A percentile compares a stretch with the other conserved stretches of the same genome.
Evolutionary conservation across 129 eudicot genomes (phyloP).

Genomic region (Centrapalus pauciflorus): DNA sequence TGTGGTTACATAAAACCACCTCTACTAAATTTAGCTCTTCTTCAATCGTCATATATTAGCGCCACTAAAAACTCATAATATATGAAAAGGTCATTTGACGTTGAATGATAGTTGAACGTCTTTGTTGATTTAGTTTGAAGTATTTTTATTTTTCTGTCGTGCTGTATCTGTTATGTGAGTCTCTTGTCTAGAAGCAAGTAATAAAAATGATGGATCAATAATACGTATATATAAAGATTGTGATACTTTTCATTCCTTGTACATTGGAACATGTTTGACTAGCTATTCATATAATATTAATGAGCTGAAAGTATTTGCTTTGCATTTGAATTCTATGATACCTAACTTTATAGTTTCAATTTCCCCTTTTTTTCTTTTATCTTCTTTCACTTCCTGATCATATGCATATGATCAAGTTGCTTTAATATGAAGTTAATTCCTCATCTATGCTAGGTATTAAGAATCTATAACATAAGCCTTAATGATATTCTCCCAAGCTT

Average conservation of each 20-base stretch:
- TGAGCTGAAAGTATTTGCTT: background rate
- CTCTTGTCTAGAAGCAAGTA: background rate
- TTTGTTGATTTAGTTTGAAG: background rate
- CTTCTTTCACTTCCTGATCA: background rate
- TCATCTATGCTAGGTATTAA: background rate
- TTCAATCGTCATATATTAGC: background rate
- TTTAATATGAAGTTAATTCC: background rate
- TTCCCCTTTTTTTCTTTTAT: background rate
- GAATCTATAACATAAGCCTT: background rate
- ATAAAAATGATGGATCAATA: background rate
- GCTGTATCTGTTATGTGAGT: background rate
- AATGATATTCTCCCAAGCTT: background rate
- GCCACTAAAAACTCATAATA: background rate
- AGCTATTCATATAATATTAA: background rate
- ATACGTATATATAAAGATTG: background rate
- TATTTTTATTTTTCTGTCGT: background rate
- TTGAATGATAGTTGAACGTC: background rate
- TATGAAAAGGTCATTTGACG: background rate
- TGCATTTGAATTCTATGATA: background rate
- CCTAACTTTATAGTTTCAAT: background rate
- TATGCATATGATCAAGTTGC: constrained; percentile 2
- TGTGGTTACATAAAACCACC: background rate
- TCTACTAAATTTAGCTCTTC: background rate
- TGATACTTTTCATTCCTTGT: background rate
- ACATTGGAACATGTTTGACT: background rate